Evolutionary conservation across 2,329 filamentous ascomycete genomes (phyloP), one percentile per base, ranked within the genome.

Genomic region (Ramularia collo-cygni): DNA sequence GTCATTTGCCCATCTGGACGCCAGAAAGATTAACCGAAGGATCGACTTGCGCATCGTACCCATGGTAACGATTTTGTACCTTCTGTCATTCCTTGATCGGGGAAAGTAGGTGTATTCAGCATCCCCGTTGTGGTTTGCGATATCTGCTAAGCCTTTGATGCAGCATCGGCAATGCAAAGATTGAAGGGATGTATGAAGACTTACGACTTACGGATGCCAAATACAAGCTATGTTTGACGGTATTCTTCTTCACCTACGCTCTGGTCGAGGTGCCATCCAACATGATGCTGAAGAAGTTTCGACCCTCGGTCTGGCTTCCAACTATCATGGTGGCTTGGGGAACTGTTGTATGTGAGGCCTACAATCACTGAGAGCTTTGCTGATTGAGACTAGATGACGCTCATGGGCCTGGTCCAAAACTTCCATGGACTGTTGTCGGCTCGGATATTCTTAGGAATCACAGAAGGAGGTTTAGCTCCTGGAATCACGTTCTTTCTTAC

Each of bases 401-500:
- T 52, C 12, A 53, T 38, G 16, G 53, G 55, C 14, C 46, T 58
- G 3, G 54, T 57, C 16, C 46, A 55, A 26, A 47, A 50, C 28
- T 57, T 47, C 28, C 33, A 32, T 17, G 56, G 54, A n/a, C 37
- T 58, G 26, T 33, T 57, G n/a, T 42, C 41, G 7, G 38, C 50
- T 8, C 42, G 54, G 5, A 39, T 53, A 18, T 43, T 57, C n/a
- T 41, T 58, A 4, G 53, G 53, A n/a, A 29, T 55, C 6, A 43
- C 51, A 19, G 55, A 57, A 34, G 48, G 51, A 12, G 54, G 55
- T 2, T 35, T 47, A 14, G 44, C 47, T 27, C 48, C 48, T 4
- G 46, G 40, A 4, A 41, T 46, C 60, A 16, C 67, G 2, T 52
- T 67, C 41, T 69, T 70, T 26, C 62, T 70, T 21, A 66, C 65